These are phyloP conservation scores for Punica granatum DNA, from an alignment of 345 rosid genomes.

Conservation along the genomic window DNA sequence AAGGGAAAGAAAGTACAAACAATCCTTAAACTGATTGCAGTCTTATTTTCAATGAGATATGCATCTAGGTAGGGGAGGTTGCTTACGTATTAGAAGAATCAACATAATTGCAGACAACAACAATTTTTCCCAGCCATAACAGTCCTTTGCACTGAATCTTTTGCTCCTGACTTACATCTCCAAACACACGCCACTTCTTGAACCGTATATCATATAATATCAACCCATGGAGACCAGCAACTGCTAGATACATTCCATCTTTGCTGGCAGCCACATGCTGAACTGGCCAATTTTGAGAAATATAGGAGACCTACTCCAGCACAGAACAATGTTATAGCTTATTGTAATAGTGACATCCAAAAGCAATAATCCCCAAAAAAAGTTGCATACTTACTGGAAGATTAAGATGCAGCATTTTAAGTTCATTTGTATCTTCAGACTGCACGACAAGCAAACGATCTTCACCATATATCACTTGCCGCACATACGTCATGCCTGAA, in stretches of 20 bases:
- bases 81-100: constrained; percentile 77
- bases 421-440: constrained; percentile 90
- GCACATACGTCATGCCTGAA: constrained; percentile 83
- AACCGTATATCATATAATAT: too few species aligned
- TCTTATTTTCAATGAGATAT: background rate
- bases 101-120: constrained; percentile 85
- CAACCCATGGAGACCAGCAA: too few species aligned
- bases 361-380: constrained; percentile 9
- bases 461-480: constrained; percentile 94
- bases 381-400: constrained; percentile 69
- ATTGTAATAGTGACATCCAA: constrained; percentile 14
- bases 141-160: constrained; percentile 91
- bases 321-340: constrained; percentile 22
- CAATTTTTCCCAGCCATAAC: constrained; percentile 90
- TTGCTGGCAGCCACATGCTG: constrained; percentile 97
- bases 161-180: constrained; percentile 94
- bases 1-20: too few species aligned
- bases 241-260: too few species aligned
- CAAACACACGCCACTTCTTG: constrained; percentile 93
- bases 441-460: constrained; percentile 95
- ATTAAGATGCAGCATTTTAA: constrained; percentile 78
- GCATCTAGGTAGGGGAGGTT: background rate
- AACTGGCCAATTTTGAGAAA: constrained; percentile 98
- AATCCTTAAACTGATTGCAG: background rate
- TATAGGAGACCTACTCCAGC: constrained; percentile 67